These are phyloP conservation scores for Crepidotus variabilis DNA, from an alignment of 768 basidiomycete genomes.

Conservation along the genomic window DNA sequence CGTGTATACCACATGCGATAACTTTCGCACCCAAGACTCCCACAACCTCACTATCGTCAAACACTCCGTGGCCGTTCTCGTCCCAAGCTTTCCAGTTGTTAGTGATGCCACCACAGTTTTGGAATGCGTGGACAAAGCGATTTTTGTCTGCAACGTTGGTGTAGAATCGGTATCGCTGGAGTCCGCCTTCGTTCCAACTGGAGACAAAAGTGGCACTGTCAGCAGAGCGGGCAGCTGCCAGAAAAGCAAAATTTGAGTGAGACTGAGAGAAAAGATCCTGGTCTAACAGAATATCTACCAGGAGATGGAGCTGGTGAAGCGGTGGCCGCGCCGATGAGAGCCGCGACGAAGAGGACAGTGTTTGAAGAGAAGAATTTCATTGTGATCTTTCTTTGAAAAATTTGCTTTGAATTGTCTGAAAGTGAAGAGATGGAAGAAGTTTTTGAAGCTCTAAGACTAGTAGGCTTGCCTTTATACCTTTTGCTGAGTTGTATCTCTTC, in stretches of 20 bases:
- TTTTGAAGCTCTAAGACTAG: too few species aligned
- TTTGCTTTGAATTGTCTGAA: neutral
- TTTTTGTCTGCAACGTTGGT: neutral
- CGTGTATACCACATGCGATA: neutral
- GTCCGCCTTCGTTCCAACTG: neutral
- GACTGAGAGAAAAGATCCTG: too few species aligned
- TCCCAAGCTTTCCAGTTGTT: conserved; percentile 7
- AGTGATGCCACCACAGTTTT: neutral
- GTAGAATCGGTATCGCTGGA: conserved; percentile 6
- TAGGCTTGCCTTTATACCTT: too few species aligned
- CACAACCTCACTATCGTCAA: conserved; percentile 3
- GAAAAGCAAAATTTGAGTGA: too few species aligned
- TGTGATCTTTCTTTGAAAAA: neutral
- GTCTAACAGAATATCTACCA: conserved; percentile 2
- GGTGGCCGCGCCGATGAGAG: neutral
- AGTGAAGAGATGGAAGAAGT: too few species aligned
- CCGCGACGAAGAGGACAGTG: neutral
- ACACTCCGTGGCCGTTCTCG: conserved; percentile 1
- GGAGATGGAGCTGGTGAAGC: conserved; percentile 2
- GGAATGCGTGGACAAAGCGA: conserved; percentile 6
- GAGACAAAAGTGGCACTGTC: conserved; percentile 3
- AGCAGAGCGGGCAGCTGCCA: neutral
- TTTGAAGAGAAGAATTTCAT: conserved; percentile 5
- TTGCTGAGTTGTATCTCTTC: too few species aligned
- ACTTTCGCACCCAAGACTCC: neutral